These are phyloP conservation scores for Pythium volutum DNA, from an alignment of 352 stramenopile genomes.

Conservation along the genomic window DNA sequence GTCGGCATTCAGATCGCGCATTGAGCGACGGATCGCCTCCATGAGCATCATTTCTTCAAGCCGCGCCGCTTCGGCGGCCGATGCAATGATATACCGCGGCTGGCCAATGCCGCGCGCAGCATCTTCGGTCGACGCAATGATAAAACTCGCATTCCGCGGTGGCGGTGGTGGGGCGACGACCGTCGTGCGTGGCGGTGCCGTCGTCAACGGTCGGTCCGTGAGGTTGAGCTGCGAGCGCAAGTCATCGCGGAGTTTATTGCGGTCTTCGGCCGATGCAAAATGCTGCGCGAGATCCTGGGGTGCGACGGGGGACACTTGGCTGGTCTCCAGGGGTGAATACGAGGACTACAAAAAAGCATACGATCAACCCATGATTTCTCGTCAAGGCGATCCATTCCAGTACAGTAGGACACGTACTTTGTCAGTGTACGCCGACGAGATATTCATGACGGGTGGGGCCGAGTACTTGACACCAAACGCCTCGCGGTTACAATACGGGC, in stretches of 20 bases:
- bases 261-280: conserved; percentile 69
- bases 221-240: conserved; percentile 70
- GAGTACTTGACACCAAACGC: conserved; percentile 55
- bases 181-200: conserved; percentile 26
- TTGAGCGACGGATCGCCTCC: conserved; percentile 79
- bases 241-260: conserved; percentile 66
- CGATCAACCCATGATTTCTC: neutral
- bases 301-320: conserved; percentile 7
- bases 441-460: conserved; percentile 38
- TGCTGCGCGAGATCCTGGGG: conserved; percentile 16
- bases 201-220: conserved; percentile 44
- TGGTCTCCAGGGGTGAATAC: conserved; percentile 10
- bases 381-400: neutral
- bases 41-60: conserved; percentile 82
- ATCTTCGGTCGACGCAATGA: conserved; percentile 26
- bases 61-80: conserved; percentile 46
- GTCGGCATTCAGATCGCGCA: conserved; percentile 50
- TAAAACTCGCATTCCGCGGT: conserved; percentile 15
- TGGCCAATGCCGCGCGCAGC: conserved; percentile 16
- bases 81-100: conserved; percentile 31
- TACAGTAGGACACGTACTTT: conserved; percentile 3
- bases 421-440: conserved; percentile 39
- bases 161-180: neutral
- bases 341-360: conserved; percentile 1
- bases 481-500: conserved; percentile 79